phyloP scores from a whole-genome alignment of 2,329 filamentous ascomycete genomes.

The Epichloe sylvatica region DNA sequence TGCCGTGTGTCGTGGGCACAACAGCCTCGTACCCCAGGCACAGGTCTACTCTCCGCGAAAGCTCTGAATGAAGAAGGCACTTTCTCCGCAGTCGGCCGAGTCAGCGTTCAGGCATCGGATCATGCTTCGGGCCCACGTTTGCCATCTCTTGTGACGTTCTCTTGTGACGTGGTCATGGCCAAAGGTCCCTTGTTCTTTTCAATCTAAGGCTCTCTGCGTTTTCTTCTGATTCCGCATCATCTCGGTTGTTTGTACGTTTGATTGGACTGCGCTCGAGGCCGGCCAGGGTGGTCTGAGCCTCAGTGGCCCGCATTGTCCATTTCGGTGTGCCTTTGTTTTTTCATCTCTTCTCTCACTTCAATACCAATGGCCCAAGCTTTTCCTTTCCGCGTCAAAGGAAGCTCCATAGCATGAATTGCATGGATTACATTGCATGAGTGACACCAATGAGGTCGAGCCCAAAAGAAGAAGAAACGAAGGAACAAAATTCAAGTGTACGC shows the following conservation, averaged over 20 bases:
- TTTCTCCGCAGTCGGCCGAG: constrained; percentile 2
- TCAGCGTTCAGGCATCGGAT: not conserved
- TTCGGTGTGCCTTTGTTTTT: not conserved
- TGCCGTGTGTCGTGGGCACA: not conserved
- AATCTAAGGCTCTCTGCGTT: not conserved
- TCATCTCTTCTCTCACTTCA: not conserved
- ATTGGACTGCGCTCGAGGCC: constrained; percentile 1
- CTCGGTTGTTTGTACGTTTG: constrained; percentile 1
- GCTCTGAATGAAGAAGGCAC: not conserved
- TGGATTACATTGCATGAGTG: not conserved
- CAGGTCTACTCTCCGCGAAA: not conserved
- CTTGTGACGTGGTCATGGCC: not conserved
- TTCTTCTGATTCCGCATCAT: not conserved
- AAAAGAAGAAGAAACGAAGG: not conserved
- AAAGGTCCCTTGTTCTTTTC: not conserved
- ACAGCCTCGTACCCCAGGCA: constrained; percentile 1
- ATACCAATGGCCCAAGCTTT: constrained; percentile 1
- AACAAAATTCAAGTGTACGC: not conserved
- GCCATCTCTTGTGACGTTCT: no score
- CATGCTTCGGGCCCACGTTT: not conserved
- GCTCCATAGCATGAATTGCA: not conserved
- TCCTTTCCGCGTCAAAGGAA: not conserved
- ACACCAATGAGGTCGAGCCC: not conserved
- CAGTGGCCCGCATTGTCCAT: not conserved
- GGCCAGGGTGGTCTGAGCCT: not conserved